Evolutionary conservation across 1,284 basidiomycete genomes (phyloP), one percentile per base, ranked within the genome.

Genomic region (Cystobasidium sp.): DNA sequence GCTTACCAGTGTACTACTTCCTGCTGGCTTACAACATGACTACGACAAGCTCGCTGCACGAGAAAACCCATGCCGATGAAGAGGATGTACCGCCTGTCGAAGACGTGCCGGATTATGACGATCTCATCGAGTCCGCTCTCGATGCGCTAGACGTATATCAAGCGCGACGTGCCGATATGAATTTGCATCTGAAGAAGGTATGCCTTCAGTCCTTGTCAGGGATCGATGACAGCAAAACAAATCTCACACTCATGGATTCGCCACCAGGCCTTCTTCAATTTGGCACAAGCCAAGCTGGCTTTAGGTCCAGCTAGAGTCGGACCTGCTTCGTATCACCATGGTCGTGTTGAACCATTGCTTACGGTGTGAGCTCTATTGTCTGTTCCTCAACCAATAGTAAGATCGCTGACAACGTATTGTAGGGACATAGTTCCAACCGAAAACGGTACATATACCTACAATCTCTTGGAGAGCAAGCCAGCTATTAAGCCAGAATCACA

Each of bases 221-320:
- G 8, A 37, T 7, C 20, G 10, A 37, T 22, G 18, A 7, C 8
- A 10, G 8, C 22, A 22, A 47, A 44, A 7, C n/a, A 20, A 51
- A 16, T 51, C 20, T 20, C 47, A 51, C 5, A 56, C 7, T 10
- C 9, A 22, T 37, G 14, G 47, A 8, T n/a, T 61, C 24, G 12
- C 52, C n/a, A n/a, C 4, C 68, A 76, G 75, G 78, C 55, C 22
- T 73, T 75, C 47, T 75, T 78, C 52, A 65, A 78, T 47, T 63
- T 79, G n/a, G 78, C 78, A 9, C 47, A 56, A 8, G 74, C 78
- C 7, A 79, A 79, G 61, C 55, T 75, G 41, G 77, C 78, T 0
- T 56, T 79, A 6, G 78, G 78, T 0, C 77, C 77, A 0, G 22
- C 64, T 6, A 41, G 76, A 2, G 59, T 79, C 8, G 55, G 72